phyloP scores from a whole-genome alignment of 1,139 yeast species.

The Hemisphaericaspora xylanilytica region DNA sequence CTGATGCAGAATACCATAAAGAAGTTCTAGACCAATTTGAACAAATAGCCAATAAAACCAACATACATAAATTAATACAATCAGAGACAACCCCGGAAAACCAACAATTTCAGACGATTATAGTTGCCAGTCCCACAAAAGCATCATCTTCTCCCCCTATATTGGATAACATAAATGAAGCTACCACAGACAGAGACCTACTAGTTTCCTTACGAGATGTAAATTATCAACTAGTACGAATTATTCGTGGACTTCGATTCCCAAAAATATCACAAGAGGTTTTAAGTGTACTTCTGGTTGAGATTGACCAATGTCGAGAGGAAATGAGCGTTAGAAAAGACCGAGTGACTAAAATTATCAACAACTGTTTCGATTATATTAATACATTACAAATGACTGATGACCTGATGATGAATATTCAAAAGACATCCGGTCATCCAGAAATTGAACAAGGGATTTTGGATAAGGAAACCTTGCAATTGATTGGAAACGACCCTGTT shows the following conservation, averaged over 20 bases:
- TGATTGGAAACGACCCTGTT: slow-evolving; percentile 36
- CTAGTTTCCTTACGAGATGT: slow-evolving; percentile 27
- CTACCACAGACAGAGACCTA: neutral
- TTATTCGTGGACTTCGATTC: slow-evolving; percentile 34
- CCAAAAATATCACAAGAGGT: slow-evolving; percentile 38
- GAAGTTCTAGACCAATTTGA: slow-evolving; percentile 34
- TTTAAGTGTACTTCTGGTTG: slow-evolving; percentile 23
- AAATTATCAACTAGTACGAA: slow-evolving; percentile 37
- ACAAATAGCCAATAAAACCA: neutral
- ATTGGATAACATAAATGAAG: neutral
- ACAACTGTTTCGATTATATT: slow-evolving; percentile 28
- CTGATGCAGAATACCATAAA: slow-evolving; percentile 32
- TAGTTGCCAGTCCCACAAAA: slow-evolving; percentile 42
- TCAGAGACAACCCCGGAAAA: slow-evolving; percentile 1
- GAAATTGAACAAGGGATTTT: slow-evolving; percentile 24
- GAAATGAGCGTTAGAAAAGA: slow-evolving; percentile 27
- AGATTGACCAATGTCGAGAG: slow-evolving; percentile 25
- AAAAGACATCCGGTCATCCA: slow-evolving; percentile 17
- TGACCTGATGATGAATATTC: slow-evolving; percentile 34
- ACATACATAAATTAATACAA: neutral
- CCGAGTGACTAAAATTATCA: slow-evolving; percentile 24
- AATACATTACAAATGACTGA: slow-evolving; percentile 30
- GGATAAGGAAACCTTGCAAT: slow-evolving; percentile 37
- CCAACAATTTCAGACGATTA: slow-evolving; percentile 24
- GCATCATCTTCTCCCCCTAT: slow-evolving; percentile 7